A percentile compares a stretch with the other conserved stretches of the same genome.
phyloP scores from a whole-genome alignment of 2,329 filamentous ascomycete genomes.

The Pyrenophora seminiperda region DNA sequence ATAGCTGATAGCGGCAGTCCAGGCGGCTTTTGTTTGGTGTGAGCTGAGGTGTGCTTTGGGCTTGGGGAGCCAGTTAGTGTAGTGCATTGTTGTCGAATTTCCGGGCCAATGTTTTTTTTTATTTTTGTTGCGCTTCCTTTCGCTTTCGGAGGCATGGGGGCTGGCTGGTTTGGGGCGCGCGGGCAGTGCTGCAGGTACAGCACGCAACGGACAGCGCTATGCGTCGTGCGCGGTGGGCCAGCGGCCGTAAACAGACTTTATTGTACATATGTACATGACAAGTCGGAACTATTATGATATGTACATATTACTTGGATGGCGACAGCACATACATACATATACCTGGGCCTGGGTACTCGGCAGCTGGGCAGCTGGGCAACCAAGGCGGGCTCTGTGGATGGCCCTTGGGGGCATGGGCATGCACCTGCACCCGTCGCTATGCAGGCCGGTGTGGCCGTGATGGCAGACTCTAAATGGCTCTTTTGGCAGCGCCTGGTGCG shows the following conservation, averaged over 20 bases:
- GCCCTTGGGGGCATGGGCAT: neutral
- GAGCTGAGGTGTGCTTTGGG: neutral
- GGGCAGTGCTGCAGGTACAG: conserved; percentile 16
- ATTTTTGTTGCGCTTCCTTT: conserved; percentile 4
- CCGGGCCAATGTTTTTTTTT: conserved; percentile 2
- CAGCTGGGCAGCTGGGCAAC: too few relatives aligned
- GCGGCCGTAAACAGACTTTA: neutral
- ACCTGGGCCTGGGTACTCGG: too few relatives aligned
- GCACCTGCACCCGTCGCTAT: neutral
- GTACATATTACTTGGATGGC: too few relatives aligned
- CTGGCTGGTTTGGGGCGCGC: conserved; percentile 11
- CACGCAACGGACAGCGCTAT: conserved; percentile 3
- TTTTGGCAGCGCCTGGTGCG: too few relatives aligned
- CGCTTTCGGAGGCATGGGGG: conserved; percentile 9
- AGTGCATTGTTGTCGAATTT: conserved; percentile 9
- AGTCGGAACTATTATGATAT: too few relatives aligned
- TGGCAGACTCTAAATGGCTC: too few relatives aligned
- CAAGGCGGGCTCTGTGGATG: neutral
- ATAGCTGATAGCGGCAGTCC: neutral
- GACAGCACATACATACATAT: too few relatives aligned
- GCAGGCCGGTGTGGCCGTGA: neutral
- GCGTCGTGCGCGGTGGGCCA: neutral
- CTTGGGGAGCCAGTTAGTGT: neutral
- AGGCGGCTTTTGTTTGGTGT: conserved; percentile 11
- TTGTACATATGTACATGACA: too few relatives aligned